These are phyloP conservation scores for Atalantia buxifolia DNA, from an alignment of 345 rosid species.

Conservation along the genomic window DNA sequence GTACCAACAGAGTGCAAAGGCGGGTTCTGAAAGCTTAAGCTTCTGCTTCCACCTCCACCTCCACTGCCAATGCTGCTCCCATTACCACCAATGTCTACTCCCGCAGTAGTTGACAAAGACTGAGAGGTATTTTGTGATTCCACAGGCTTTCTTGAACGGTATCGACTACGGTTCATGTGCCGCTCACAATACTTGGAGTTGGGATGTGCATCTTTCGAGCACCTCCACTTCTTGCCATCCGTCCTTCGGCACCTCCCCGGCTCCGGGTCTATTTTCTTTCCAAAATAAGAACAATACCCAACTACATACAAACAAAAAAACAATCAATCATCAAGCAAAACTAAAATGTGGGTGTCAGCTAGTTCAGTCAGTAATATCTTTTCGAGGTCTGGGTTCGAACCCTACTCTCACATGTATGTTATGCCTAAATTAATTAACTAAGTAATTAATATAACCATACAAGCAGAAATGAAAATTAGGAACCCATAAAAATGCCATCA, in stretches of 20 bases:
- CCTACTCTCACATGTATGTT: too few relatives aligned
- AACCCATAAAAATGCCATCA: too few relatives aligned
- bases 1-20: constrained; percentile 17
- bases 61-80: constrained; percentile 27
- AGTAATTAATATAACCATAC: too few relatives aligned
- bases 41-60: constrained; percentile 22
- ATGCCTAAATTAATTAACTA: too few relatives aligned
- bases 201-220: constrained; percentile 79
- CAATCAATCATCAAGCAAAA: too few relatives aligned
- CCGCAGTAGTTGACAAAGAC: constrained; percentile 22
- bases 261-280: constrained; percentile 79
- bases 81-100: neutral
- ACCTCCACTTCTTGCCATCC: constrained; percentile 93
- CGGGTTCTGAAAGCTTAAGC: constrained; percentile 19
- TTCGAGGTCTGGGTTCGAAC: too few relatives aligned
- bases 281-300: constrained; percentile 39
- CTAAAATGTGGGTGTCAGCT: too few relatives aligned
- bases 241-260: constrained; percentile 87
- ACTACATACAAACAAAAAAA: constrained; percentile 10
- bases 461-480: too few relatives aligned
- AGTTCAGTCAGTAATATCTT: too few relatives aligned
- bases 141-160: constrained; percentile 71
- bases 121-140: constrained; percentile 42
- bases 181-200: constrained; percentile 61
- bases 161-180: constrained; percentile 50